phyloP scores from a whole-genome alignment of 306 rosid species.

The Mimosa pudica region DNA sequence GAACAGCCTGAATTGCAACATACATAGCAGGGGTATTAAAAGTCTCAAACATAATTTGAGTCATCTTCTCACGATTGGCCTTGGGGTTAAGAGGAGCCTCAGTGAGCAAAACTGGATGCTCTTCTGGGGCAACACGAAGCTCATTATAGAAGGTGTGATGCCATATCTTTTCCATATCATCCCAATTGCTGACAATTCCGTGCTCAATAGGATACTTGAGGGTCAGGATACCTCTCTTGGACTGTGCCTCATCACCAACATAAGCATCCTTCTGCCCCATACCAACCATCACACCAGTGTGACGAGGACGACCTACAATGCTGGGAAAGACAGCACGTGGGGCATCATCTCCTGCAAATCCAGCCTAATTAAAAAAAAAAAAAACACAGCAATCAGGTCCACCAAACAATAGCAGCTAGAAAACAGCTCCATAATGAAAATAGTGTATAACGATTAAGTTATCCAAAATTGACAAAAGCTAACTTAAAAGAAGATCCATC shows the following conservation, averaged over 20 bases:
- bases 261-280: slow-evolving; percentile 99
- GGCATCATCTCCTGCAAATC: slow-evolving; percentile 99
- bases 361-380: slow-evolving; percentile 61
- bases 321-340: slow-evolving; percentile 99
- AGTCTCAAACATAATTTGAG: slow-evolving; percentile 99
- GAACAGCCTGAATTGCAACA: slow-evolving; percentile 99
- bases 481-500: neutral
- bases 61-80: slow-evolving; percentile 99
- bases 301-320: slow-evolving; percentile 99
- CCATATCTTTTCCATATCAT: slow-evolving; percentile 99
- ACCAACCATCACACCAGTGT: slow-evolving; percentile 99
- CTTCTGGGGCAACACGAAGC: slow-evolving; percentile 99
- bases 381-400: slow-evolving; percentile 23
- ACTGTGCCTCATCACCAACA: slow-evolving; percentile 99
- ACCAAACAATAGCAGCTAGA: slow-evolving; percentile 8
- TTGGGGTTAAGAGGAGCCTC: slow-evolving; percentile 99
- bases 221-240: slow-evolving; percentile 95
- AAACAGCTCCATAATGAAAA: slow-evolving; percentile 25
- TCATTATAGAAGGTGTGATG: slow-evolving; percentile 98
- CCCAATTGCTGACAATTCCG: slow-evolving; percentile 99
- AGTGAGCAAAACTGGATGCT: slow-evolving; percentile 95
- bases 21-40: slow-evolving; percentile 98
- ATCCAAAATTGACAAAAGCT: neutral
- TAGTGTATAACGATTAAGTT: neutral
- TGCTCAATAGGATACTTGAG: slow-evolving; percentile 97